phyloP scores from a whole-genome alignment of 106 monocot species.

The Acanthochlamys bracteata region DNA sequence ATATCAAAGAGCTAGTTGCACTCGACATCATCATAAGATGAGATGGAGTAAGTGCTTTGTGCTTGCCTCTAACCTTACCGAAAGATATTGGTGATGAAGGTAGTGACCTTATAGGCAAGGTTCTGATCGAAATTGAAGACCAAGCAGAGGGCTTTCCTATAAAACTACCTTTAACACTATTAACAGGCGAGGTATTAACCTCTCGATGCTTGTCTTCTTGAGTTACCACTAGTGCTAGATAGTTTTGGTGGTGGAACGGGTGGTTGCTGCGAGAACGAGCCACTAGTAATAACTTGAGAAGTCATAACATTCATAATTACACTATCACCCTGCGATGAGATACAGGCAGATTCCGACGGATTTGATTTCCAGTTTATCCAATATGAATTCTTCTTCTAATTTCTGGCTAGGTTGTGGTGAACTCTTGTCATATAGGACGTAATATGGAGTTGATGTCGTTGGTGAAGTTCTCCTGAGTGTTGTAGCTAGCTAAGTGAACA shows the following conservation, averaged over 20 bases:
- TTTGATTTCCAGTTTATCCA: too few relatives aligned
- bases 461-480: too few relatives aligned
- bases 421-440: too few relatives aligned
- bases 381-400: too few relatives aligned
- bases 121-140: slow-evolving; percentile 37
- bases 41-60: slow-evolving; percentile 57
- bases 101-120: slow-evolving; percentile 46
- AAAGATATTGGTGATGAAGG: slow-evolving; percentile 83
- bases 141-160: slow-evolving; percentile 50
- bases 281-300: slow-evolving; percentile 36
- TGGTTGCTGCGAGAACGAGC: slow-evolving; percentile 64
- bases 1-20: background rate
- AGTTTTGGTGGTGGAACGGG: slow-evolving; percentile 70
- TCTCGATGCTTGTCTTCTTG: slow-evolving; percentile 31
- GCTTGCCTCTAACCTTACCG: slow-evolving; percentile 85
- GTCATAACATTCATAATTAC: slow-evolving; percentile 15
- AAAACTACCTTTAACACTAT: slow-evolving; percentile 40
- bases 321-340: too few relatives aligned
- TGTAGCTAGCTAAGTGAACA: too few relatives aligned
- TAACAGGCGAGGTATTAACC: slow-evolving; percentile 12
- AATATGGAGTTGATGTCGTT: too few relatives aligned
- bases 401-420: too few relatives aligned
- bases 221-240: slow-evolving; percentile 4
- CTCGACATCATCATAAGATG: slow-evolving; percentile 74
- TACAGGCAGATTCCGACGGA: too few relatives aligned